A percentile compares a stretch with the other conserved stretches of the same genome.
phyloP scores from a whole-genome alignment of 2,329 filamentous ascomycete species.

The Penicillium paneum region DNA sequence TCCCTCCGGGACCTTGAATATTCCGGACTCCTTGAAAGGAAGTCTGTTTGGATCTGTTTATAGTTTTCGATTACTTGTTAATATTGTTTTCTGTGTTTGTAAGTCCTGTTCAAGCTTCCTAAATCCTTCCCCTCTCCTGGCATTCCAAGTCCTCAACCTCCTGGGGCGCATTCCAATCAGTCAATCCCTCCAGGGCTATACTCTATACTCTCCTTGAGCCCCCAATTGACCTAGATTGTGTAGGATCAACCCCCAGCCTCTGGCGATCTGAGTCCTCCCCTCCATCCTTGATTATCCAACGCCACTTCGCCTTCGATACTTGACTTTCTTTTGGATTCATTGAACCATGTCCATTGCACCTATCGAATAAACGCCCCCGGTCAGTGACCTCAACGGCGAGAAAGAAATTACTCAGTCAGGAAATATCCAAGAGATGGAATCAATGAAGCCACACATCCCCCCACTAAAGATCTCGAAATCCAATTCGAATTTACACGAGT shows the following conservation, averaged over 20 bases:
- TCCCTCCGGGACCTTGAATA: conserved; percentile 15
- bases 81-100: conserved; percentile 13
- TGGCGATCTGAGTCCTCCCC: conserved; percentile 16
- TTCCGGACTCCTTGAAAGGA: conserved; percentile 17
- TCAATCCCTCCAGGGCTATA: conserved; percentile 9
- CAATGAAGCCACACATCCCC: conserved; percentile 37
- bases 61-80: conserved; percentile 21
- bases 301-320: conserved; percentile 6
- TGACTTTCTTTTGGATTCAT: conserved; percentile 1
- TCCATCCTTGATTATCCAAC: conserved; percentile 12
- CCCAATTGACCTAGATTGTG: conserved; percentile 24
- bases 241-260: conserved; percentile 24
- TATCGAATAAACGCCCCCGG: conserved; percentile 29
- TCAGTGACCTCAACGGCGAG: conserved; percentile 30
- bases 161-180: conserved; percentile 29
- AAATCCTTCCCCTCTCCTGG: conserved; percentile 24
- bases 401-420: conserved; percentile 3
- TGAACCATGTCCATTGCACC: conserved; percentile 31
- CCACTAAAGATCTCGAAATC: conserved; percentile 40
- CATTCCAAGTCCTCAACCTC: conserved; percentile 26
- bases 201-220: conserved; percentile 13
- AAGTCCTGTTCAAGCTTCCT: conserved; percentile 12
- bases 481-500: conserved; percentile 25
- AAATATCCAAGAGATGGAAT: conserved; percentile 29
- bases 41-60: conserved; percentile 22